A percentile compares a stretch with the other conserved stretches of the same genome.
phyloP scores from a whole-genome alignment of 208 protist genomes.

The Leptomonas pyrrhocoris region DNA sequence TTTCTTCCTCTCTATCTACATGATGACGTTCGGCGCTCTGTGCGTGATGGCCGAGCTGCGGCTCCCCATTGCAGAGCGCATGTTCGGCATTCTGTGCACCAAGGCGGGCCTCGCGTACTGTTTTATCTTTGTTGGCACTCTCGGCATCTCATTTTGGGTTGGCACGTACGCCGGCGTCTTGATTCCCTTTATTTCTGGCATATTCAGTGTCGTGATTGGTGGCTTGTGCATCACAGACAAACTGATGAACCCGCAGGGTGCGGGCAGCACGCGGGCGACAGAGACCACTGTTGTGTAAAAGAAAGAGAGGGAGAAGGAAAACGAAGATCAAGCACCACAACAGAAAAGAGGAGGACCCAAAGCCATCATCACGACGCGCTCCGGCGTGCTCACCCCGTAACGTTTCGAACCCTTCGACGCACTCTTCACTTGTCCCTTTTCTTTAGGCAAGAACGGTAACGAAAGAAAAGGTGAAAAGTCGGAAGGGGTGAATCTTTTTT shows the following conservation, averaged over 20 bases:
- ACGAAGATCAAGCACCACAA: not conserved
- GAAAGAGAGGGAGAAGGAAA: too few relatives aligned
- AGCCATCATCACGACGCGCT: not conserved
- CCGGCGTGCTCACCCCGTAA: not conserved
- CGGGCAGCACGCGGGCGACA: constrained; percentile 10
- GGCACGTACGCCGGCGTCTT: constrained; percentile 25
- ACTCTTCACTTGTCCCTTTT: not conserved
- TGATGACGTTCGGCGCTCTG: constrained; percentile 45
- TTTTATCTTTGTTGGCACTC: constrained; percentile 58
- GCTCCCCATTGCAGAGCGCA: constrained; percentile 27
- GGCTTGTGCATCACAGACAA: constrained; percentile 30
- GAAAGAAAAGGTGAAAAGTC: not conserved
- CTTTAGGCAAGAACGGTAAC: too few relatives aligned
- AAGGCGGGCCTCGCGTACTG: constrained; percentile 40
- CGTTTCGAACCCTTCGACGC: not conserved
- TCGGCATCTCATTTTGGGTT: constrained; percentile 54
- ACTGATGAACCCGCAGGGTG: constrained; percentile 18
- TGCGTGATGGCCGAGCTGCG: constrained; percentile 32
- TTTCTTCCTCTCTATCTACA: constrained; percentile 44
- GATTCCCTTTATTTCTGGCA: constrained; percentile 52
- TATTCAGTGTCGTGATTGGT: constrained; percentile 37
- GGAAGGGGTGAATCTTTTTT: too few relatives aligned
- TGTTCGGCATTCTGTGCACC: constrained; percentile 45
- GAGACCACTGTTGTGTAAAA: constrained; percentile 23
- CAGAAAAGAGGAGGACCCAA: not conserved